Conservation (phyloP, 1,284 basidiomycete genomes). For the Earliella scabrosa region DNA sequence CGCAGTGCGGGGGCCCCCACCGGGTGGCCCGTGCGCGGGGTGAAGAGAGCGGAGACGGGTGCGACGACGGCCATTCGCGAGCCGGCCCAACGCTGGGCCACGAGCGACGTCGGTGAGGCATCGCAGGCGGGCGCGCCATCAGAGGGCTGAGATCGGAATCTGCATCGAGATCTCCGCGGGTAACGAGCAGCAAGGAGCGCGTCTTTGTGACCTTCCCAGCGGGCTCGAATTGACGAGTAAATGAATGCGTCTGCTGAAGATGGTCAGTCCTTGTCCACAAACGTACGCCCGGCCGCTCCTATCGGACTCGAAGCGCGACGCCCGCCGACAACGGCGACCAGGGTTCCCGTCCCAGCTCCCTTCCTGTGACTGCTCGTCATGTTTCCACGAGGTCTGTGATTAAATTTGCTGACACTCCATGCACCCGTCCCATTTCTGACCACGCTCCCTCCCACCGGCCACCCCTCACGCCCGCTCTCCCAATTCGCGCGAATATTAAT, state of each 20-base stretch:
- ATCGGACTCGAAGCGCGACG: conserved; percentile 11
- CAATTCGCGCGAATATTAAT: no score
- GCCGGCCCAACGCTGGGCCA: not conserved
- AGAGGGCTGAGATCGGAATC: not conserved
- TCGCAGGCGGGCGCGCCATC: not conserved
- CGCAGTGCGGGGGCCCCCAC: not conserved
- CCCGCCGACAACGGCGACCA: not conserved
- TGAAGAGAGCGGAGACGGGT: no score
- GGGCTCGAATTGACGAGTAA: not conserved
- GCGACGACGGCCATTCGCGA: no score
- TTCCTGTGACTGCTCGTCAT: conserved; percentile 8
- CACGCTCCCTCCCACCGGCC: no score
- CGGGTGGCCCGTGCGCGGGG: no score
- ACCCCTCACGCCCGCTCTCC: no score
- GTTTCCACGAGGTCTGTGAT: conserved; percentile 11
- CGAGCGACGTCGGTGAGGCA: not conserved
- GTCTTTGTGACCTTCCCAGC: not conserved
- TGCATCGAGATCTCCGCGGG: conserved; percentile 10
- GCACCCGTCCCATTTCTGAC: not conserved
- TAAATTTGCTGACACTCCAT: conserved; percentile 6
- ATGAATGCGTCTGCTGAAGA: not conserved
- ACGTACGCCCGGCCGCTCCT: conserved; percentile 5
- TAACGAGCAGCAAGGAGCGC: not conserved
- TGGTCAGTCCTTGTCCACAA: not conserved
- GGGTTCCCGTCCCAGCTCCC: not conserved